Percentiles rank a stretch among this genome's conserved stretches.
These are phyloP conservation scores for Myriosclerotinia curreyana DNA, from an alignment of 2,329 filamentous ascomycete species.

Conservation along the genomic window DNA sequence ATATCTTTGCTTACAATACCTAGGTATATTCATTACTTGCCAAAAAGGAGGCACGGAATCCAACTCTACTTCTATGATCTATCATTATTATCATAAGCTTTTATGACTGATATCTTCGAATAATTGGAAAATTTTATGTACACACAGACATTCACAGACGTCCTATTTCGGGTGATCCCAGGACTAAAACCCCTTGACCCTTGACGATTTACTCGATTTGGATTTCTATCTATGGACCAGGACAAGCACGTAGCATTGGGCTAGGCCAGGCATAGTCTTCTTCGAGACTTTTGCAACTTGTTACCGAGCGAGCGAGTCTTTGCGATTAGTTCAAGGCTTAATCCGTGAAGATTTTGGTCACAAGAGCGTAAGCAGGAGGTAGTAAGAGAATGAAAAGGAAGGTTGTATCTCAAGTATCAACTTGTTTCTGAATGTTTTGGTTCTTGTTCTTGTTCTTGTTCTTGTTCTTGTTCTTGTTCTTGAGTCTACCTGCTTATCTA, in stretches of 20 bases:
- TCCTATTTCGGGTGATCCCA: slow-evolving; percentile 16
- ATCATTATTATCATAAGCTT: neutral
- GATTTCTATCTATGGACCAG: neutral
- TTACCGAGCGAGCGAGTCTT: slow-evolving; percentile 9
- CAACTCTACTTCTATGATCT: too few relatives aligned
- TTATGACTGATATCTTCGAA: too few relatives aligned
- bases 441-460: too few relatives aligned
- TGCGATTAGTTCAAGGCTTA: neutral
- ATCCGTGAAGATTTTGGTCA: neutral
- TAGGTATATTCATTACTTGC: too few relatives aligned
- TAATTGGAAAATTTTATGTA: neutral
- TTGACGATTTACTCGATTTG: slow-evolving; percentile 7
- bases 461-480: too few relatives aligned
- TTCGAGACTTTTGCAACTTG: slow-evolving; percentile 1
- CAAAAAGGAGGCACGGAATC: neutral
- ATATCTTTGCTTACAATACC: too few relatives aligned
- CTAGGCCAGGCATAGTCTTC: neutral
- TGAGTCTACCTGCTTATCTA: neutral
- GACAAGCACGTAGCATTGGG: too few relatives aligned
- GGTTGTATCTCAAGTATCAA: slow-evolving; percentile 1
- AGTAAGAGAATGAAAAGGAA: slow-evolving; percentile 13
- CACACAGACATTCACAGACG: slow-evolving; percentile 17
- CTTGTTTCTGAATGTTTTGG: neutral
- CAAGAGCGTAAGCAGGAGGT: slow-evolving; percentile 1
- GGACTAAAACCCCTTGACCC: slow-evolving; percentile 1